Evolutionary conservation across 1,284 basidiomycete genomes (phyloP), one percentile per base, ranked within the genome.

Genomic region (Cryptococcus sp.): DNA sequence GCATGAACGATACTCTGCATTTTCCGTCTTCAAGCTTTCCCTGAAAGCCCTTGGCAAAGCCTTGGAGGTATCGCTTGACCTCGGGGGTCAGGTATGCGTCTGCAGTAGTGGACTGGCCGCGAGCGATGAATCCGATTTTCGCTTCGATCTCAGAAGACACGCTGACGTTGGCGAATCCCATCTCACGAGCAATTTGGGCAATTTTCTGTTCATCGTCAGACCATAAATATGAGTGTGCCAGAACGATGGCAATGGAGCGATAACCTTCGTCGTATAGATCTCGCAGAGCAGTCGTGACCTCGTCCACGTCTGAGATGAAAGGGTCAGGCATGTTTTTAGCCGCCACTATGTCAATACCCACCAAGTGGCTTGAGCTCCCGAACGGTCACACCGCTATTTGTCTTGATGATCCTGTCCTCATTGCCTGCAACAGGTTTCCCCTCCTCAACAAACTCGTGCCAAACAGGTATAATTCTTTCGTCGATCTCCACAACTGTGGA

Each of bases 401-500:
- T 57, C 55, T 50, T 45, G 34, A 57, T 45, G n/a, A 57, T 40
- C 34, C 44, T 51, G 38, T 57, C 55, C 2, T 50, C 55, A 22
- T 52, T 57, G 2, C 52, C 55, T n/a, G 56, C 51, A 1, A 48
- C 44, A 13, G 20, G 20, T 22, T 22, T 26, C 19, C 51, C 56
- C 19, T 67, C 63, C 1, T 61, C 62, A 5, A 67, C 64, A n/a
- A 72, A 47, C 2, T 66, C 70, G 53, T 71, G 67, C 20, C 67
- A 88, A 93, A 89, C 51, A 1, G 96, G 83, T 0, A 93, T 96
- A 5, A 98, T 93, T 3, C 95, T 86, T 78, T 99, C 95, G 69
- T 96, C 92, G 34, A 75, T 58, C 69, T 75, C 66, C 10, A 56
- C 45, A 16, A 46, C 45, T 26, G 52, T 54, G 37, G 57, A 46